These are phyloP conservation scores for Fistulinella cinereoalba DNA, from an alignment of 1,284 basidiomycete species.

Conservation along the genomic window DNA sequence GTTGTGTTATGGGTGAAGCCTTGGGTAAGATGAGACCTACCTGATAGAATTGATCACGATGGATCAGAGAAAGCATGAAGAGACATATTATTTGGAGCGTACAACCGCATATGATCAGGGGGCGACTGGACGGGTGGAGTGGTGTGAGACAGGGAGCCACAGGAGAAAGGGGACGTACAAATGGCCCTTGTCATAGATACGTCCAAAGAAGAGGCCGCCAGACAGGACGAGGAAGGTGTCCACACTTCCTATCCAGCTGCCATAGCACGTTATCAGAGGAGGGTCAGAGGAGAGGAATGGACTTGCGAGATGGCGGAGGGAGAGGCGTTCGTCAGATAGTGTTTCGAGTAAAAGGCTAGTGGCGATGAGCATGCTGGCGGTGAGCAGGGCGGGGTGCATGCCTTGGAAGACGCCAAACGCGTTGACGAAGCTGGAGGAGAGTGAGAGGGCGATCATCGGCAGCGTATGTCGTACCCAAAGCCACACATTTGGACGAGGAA, in stretches of 20 bases:
- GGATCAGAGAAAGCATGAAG: slow-evolving; percentile 38
- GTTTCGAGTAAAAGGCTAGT: slow-evolving; percentile 36
- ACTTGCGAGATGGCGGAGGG: slow-evolving; percentile 38
- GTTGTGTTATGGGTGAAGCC: not conserved
- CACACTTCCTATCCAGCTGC: slow-evolving; percentile 51
- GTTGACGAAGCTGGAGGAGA: slow-evolving; percentile 30
- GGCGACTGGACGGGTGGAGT: slow-evolving; percentile 19
- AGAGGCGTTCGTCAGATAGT: slow-evolving; percentile 34
- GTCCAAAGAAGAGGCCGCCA: slow-evolving; percentile 35
- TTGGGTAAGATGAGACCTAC: slow-evolving; percentile 6
- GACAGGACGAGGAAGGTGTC: slow-evolving; percentile 41
- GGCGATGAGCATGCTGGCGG: not conserved
- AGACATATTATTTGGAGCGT: slow-evolving; percentile 30
- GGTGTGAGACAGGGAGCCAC: not conserved
- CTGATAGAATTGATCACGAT: slow-evolving; percentile 36
- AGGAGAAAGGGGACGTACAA: slow-evolving; percentile 26
- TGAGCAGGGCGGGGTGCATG: not conserved
- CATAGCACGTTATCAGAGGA: not conserved
- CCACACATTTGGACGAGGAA: slow-evolving; percentile 35
- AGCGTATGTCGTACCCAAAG: slow-evolving; percentile 31
- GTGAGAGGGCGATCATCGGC: not conserved
- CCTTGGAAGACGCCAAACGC: slow-evolving; percentile 47
- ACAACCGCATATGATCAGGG: slow-evolving; percentile 27
- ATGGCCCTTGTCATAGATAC: slow-evolving; percentile 35
- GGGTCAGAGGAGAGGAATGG: not conserved